Conservation (phyloP, 495 filamentous ascomycete genomes). For the Xylaria telfairii region DNA sequence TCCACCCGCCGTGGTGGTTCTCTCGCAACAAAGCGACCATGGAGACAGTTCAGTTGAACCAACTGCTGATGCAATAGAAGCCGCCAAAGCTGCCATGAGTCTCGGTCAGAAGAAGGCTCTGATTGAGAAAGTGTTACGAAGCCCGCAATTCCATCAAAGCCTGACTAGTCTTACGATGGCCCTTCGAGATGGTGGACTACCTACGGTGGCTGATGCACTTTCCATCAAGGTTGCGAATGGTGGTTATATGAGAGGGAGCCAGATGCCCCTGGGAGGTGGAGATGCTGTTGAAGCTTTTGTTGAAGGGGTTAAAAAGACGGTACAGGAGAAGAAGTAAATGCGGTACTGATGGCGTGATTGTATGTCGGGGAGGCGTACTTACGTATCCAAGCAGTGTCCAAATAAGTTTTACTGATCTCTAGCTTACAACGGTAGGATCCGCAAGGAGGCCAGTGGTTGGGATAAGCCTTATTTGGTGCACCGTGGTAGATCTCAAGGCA, state of each 20-base stretch:
- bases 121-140: slow-evolving; percentile 80
- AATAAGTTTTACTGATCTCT: not conserved
- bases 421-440: not conserved
- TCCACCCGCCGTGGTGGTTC: slow-evolving; percentile 69
- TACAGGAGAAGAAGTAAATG: slow-evolving; percentile 58
- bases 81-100: slow-evolving; percentile 76
- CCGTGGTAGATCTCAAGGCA: not conserved
- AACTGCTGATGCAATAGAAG: slow-evolving; percentile 67
- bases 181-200: slow-evolving; percentile 88
- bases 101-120: slow-evolving; percentile 80
- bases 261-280: slow-evolving; percentile 83
- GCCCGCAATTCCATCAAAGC: slow-evolving; percentile 90
- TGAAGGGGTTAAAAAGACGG: slow-evolving; percentile 79
- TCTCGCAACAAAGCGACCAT: slow-evolving; percentile 69
- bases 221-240: slow-evolving; percentile 79
- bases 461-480: not conserved
- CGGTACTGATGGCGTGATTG: not conserved
- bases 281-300: slow-evolving; percentile 91
- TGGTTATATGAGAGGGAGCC: slow-evolving; percentile 74
- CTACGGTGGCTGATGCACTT: slow-evolving; percentile 85
- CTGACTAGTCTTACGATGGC: slow-evolving; percentile 83
- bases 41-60: slow-evolving; percentile 59
- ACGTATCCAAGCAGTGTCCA: not conserved
- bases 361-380: not conserved
- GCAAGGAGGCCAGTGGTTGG: too few relatives aligned